Evolutionary conservation across 108 stramenopile genomes (phyloP).

Genomic region (Discostella stelligeroides): DNA sequence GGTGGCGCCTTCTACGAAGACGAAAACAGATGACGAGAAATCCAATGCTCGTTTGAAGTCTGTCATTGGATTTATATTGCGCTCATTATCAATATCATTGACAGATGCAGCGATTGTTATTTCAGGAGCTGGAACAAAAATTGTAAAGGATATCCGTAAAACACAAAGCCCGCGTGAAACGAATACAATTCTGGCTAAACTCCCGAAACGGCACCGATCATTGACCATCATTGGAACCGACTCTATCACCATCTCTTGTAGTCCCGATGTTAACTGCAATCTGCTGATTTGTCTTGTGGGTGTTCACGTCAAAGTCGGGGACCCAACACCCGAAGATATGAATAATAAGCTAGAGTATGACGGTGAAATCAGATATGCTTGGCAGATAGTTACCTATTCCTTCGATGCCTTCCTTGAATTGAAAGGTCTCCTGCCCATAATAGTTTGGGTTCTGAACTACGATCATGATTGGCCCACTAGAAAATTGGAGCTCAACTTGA

Average conservation of each 20-base stretch:
- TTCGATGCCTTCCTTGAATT: conserved; percentile 30
- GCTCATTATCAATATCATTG: conserved; percentile 22
- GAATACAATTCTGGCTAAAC: conserved; percentile 38
- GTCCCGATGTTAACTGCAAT: conserved; percentile 35
- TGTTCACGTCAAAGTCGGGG: conserved; percentile 38
- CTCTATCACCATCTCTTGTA: conserved; percentile 22
- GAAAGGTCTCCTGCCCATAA: conserved; percentile 31
- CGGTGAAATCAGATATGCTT: conserved; percentile 9
- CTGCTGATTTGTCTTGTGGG: conserved; percentile 28
- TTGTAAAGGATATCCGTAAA: conserved; percentile 27
- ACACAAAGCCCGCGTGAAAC: conserved; percentile 24
- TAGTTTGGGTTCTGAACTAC: conserved; percentile 36
- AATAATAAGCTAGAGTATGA: background rate
- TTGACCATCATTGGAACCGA: conserved; percentile 34
- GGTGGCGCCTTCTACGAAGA: background rate
- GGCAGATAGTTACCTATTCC: conserved; percentile 32
- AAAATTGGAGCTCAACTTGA: conserved; percentile 11
- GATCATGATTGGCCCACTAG: conserved; percentile 37
- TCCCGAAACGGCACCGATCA: conserved; percentile 18
- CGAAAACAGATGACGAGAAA: conserved; percentile 35
- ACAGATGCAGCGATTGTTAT: conserved; percentile 34
- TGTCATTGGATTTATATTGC: conserved; percentile 8
- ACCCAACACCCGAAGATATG: background rate
- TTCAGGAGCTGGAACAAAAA: conserved; percentile 38
- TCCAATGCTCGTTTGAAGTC: conserved; percentile 24